A percentile compares a stretch with the other conserved stretches of the same genome.
phyloP scores from a whole-genome alignment of 2,329 filamentous ascomycete species.

The Sporothrix luriei region DNA sequence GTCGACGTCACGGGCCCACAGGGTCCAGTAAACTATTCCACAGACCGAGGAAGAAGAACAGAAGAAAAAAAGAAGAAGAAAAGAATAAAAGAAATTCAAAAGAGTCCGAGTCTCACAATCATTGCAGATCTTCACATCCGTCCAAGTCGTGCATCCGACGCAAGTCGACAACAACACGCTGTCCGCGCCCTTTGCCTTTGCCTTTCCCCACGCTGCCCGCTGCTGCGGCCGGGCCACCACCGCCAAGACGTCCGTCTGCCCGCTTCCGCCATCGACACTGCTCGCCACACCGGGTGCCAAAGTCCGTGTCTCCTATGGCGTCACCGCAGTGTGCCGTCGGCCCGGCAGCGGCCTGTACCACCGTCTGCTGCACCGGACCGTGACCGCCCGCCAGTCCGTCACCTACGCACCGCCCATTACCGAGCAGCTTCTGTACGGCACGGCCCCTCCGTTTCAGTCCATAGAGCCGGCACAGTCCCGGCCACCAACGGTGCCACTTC shows the following conservation, averaged over 20 bases:
- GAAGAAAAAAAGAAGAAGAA: neutral
- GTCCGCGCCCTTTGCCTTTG: slow-evolving; percentile 22
- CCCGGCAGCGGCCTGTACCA: slow-evolving; percentile 15
- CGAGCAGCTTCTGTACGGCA: slow-evolving; percentile 18
- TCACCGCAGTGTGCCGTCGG: slow-evolving; percentile 23
- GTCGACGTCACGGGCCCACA: neutral
- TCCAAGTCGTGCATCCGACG: neutral
- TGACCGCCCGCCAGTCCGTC: neutral
- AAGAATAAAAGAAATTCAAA: neutral
- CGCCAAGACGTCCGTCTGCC: neutral
- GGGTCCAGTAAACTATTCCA: neutral
- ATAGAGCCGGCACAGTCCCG: no score
- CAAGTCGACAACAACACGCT: neutral
- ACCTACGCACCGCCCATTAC: slow-evolving; percentile 14
- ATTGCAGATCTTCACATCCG: neutral
- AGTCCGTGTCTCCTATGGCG: slow-evolving; percentile 22
- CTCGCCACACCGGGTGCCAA: neutral
- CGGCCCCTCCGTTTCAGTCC: neutral
- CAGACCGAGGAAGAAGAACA: no score
- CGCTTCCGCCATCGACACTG: slow-evolving; percentile 28
- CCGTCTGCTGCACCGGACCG: neutral
- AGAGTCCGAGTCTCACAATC: no score
- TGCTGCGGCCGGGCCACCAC: neutral
- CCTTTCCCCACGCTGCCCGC: neutral
- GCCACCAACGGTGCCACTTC: no score